Conservation (phyloP, 805 yeast genomes). For the Candida adriatica region DNA sequence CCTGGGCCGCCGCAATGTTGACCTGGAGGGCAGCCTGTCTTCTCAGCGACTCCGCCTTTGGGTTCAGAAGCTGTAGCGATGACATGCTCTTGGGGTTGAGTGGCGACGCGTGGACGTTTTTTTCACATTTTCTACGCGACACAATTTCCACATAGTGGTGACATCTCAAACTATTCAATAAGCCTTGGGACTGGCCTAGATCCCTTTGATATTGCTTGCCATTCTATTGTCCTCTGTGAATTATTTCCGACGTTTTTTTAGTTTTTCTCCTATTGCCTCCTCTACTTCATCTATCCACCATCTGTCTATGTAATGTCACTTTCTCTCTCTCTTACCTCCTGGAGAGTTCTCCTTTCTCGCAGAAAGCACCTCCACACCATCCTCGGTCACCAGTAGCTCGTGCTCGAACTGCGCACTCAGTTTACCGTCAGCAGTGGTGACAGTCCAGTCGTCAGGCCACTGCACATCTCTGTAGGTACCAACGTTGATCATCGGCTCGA, state of each 20-base stretch:
- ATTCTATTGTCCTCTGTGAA: too few relatives aligned
- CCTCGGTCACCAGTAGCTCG: constrained; percentile 85
- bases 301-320: constrained; percentile 10
- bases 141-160: too few relatives aligned
- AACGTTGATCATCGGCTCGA: constrained; percentile 92
- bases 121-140: too few relatives aligned
- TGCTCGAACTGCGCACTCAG: constrained; percentile 94
- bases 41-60: constrained; percentile 96
- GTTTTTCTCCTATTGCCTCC: neutral
- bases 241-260: too few relatives aligned
- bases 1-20: constrained; percentile 94
- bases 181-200: too few relatives aligned
- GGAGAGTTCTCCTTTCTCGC: constrained; percentile 78
- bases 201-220: too few relatives aligned
- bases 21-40: constrained; percentile 94
- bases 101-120: too few relatives aligned
- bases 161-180: too few relatives aligned
- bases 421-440: constrained; percentile 84
- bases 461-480: constrained; percentile 74
- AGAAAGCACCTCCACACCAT: constrained; percentile 85
- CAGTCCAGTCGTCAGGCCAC: constrained; percentile 99
- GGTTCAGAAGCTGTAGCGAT: constrained; percentile 83
- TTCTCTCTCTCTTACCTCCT: constrained; percentile 74
- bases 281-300: neutral
- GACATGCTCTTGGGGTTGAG: too few relatives aligned